phyloP scores from a whole-genome alignment of 805 yeast species.

The Metschnikowia kofuensis region DNA sequence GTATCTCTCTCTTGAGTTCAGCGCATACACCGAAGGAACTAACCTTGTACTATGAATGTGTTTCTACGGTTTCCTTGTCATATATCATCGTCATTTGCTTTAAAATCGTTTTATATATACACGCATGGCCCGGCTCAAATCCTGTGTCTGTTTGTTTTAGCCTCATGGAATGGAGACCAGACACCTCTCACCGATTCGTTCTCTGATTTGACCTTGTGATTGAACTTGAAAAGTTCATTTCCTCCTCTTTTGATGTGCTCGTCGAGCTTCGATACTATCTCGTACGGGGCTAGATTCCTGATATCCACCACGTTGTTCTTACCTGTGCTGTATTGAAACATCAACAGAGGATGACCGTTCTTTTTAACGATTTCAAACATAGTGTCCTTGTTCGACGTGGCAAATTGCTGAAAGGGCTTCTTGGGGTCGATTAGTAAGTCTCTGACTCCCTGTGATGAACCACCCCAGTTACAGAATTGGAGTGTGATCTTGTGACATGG shows the following conservation, averaged over 20 bases:
- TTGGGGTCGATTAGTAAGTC: conserved; percentile 14
- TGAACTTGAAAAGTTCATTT: conserved; percentile 56
- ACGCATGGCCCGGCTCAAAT: conserved; percentile 22
- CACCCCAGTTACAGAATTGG: conserved; percentile 94
- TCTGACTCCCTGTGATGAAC: conserved; percentile 83
- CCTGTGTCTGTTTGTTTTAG: conserved; percentile 39
- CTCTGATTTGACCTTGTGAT: conserved; percentile 70
- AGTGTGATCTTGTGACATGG: conserved; percentile 76
- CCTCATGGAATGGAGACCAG: conserved; percentile 93
- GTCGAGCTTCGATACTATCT: conserved; percentile 62
- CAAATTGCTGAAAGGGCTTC: conserved; percentile 59
- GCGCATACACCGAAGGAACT: too few species aligned
- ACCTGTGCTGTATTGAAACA: conserved; percentile 37
- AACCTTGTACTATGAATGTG: not conserved
- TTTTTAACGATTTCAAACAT: conserved; percentile 68
- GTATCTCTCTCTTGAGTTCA: too few species aligned
- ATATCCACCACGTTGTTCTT: conserved; percentile 57
- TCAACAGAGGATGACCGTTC: conserved; percentile 77
- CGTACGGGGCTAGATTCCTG: conserved; percentile 61
- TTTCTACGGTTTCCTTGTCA: not conserved
- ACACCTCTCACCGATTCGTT: conserved; percentile 90
- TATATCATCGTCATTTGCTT: too few species aligned
- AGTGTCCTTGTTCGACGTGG: conserved; percentile 59
- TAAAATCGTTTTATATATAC: conserved; percentile 3
- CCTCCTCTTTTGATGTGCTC: conserved; percentile 72